Conservation (phyloP, 345 rosid species). For the Lumnitzera littorea region DNA sequence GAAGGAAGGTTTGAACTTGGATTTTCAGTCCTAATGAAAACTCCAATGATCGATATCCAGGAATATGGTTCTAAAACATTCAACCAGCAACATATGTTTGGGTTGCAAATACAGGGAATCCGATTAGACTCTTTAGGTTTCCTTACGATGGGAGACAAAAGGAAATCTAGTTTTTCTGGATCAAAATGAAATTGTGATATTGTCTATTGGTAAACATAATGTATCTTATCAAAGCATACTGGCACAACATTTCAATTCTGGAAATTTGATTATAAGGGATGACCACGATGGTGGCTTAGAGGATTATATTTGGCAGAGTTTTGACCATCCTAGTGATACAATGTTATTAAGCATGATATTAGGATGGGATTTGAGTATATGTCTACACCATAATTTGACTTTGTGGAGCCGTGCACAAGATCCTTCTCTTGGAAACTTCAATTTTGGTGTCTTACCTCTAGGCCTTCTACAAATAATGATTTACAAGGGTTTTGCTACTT, state of each 20-base stretch:
- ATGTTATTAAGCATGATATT: constrained; percentile 26
- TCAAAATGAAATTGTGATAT: neutral
- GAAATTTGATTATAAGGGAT: constrained; percentile 25
- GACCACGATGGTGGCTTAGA: neutral
- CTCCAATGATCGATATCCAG: neutral
- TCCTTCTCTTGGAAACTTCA: constrained; percentile 20
- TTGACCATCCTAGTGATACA: constrained; percentile 30
- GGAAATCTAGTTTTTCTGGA: constrained; percentile 17
- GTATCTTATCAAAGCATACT: constrained; percentile 8
- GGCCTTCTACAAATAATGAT: constrained; percentile 21
- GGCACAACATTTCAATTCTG: constrained; percentile 24
- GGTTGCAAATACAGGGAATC: constrained; percentile 32
- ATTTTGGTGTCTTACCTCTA: constrained; percentile 13
- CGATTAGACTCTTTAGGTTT: constrained; percentile 12
- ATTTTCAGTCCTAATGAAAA: neutral
- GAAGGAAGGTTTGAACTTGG: constrained; percentile 2
- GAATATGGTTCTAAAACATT: constrained; percentile 3
- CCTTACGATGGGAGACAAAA: constrained; percentile 7
- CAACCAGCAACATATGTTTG: constrained; percentile 10
- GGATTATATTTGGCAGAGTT: constrained; percentile 28
- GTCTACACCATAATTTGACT: constrained; percentile 10
- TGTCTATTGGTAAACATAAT: constrained; percentile 12
- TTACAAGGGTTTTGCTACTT: neutral
- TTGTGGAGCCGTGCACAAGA: constrained; percentile 23
- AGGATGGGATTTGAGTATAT: constrained; percentile 12